A percentile compares a stretch with the other conserved stretches of the same genome.
These are phyloP conservation scores for Turnera subulata DNA, from an alignment of 345 rosid genomes.

Conservation along the genomic window DNA sequence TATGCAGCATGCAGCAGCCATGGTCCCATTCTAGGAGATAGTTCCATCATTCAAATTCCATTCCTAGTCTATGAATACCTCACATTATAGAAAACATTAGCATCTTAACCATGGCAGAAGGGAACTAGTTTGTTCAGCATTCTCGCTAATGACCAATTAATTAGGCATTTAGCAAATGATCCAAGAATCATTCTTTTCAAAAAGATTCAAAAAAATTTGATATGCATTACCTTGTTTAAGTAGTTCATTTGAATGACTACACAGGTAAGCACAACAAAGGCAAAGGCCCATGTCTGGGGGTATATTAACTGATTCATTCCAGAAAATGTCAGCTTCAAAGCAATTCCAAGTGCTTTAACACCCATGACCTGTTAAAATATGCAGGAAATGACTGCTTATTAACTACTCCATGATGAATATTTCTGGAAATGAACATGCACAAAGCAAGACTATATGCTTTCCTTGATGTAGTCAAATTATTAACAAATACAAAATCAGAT, in stretches of 20 bases:
- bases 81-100: too few species aligned
- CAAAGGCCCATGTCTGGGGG: slow-evolving; percentile 29
- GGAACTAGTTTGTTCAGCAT: too few species aligned
- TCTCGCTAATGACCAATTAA: too few species aligned
- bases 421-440: background rate
- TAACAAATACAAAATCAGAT: background rate
- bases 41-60: too few species aligned
- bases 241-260: slow-evolving; percentile 29
- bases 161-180: too few species aligned
- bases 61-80: too few species aligned
- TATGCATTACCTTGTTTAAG: slow-evolving; percentile 27
- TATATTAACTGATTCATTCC: slow-evolving; percentile 27
- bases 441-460: background rate
- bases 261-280: slow-evolving; percentile 18
- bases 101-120: too few species aligned
- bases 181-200: too few species aligned
- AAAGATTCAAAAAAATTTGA: background rate
- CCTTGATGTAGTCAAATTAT: background rate
- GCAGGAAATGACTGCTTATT: background rate
- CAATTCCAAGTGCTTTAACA: slow-evolving; percentile 31
- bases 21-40: too few species aligned
- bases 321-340: slow-evolving; percentile 30
- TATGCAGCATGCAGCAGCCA: too few species aligned
- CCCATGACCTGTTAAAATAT: slow-evolving; percentile 25
- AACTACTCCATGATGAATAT: background rate